Base-by-base conservation (phyloP, 2,329 filamentous ascomycete species). In the Aspergillus viridinutans region DNA sequence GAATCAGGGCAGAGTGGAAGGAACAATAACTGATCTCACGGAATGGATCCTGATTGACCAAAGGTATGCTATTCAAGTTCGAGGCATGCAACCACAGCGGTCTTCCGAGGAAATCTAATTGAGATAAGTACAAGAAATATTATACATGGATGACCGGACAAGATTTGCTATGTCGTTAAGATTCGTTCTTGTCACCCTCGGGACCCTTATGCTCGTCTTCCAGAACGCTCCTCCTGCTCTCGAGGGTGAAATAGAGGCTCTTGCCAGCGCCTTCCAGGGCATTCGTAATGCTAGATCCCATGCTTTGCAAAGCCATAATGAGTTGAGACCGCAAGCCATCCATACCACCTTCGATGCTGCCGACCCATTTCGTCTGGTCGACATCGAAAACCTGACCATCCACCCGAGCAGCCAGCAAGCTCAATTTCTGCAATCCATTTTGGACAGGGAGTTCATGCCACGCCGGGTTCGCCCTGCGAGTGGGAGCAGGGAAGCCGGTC, bases 211-310 rank as follows among this genome's bases (percentile, higher is more conserved):
- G 70, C 63, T 90, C 87, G 65, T 92, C 89, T 69, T 97, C 91
- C 72, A 99, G 74, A 77, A 93, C 88, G 50, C 80, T 85, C 75
- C 87, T 86, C 72, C 93, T 82, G 50, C 90, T 85, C 80, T 97
- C 93, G 67, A 99, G 79, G 12, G 93, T 90, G 60, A 96, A 82
- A 82, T 93, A 97, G 65, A 99, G 72, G 70, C 84, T 92, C 81
- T 88, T 90, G 58, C 87, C 83, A 50, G 90, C 85, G 54, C 89
- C 86, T 73, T 96, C 91, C 66, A 99, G 78, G n/a, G 87, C 83
- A 61, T 78, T 86, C 25, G 92, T 90, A 55, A 99, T 75, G 57
- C 87, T 86, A 55, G 90, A 83, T 43, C 92, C 92, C 60, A 90
- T 85, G 60, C 86, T 85, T 76, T 94, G 89, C 72, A 99, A 81